These are phyloP conservation scores for Hydnomerulius pinastri DNA, from an alignment of 768 basidiomycete genomes.

Conservation along the genomic window DNA sequence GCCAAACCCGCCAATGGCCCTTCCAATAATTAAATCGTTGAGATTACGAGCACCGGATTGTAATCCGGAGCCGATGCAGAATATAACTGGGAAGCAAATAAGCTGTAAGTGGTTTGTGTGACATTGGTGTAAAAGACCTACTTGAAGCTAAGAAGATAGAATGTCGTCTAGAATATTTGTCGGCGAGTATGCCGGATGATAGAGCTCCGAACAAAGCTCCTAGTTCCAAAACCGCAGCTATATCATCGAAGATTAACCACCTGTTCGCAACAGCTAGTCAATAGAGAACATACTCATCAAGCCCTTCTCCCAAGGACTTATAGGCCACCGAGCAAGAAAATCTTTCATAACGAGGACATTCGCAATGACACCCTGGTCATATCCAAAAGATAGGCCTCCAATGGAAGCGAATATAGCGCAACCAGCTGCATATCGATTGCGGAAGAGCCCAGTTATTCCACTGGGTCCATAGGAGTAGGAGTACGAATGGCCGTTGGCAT, in stretches of 20 bases:
- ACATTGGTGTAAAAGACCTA: constrained; percentile 33
- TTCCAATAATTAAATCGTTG: constrained; percentile 61
- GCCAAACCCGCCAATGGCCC: constrained; percentile 76
- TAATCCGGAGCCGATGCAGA: constrained; percentile 70
- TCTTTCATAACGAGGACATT: constrained; percentile 85
- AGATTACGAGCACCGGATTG: constrained; percentile 64
- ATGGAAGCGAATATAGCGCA: constrained; percentile 78
- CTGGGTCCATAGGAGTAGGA: constrained; percentile 73
- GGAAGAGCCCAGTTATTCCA: constrained; percentile 63
- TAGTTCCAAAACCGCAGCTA: constrained; percentile 78
- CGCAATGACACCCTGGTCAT: constrained; percentile 85
- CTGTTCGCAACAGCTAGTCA: neutral
- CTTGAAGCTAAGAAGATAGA: constrained; percentile 71
- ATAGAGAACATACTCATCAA: constrained; percentile 61
- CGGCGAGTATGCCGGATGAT: constrained; percentile 64
- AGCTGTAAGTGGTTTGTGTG: neutral
- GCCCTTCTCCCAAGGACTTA: constrained; percentile 73
- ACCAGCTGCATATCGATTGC: constrained; percentile 63
- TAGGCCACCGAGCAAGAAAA: constrained; percentile 67
- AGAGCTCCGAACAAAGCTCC: constrained; percentile 81
- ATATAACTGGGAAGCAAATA: constrained; percentile 49
- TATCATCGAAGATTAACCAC: neutral
- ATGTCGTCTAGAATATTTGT: constrained; percentile 63
- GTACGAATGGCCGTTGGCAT: constrained; percentile 39
- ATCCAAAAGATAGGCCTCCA: constrained; percentile 78